Evolutionary conservation across 139 green algal genomes (phyloP).

Genomic region (Chlamydomonas asymmetrica): DNA sequence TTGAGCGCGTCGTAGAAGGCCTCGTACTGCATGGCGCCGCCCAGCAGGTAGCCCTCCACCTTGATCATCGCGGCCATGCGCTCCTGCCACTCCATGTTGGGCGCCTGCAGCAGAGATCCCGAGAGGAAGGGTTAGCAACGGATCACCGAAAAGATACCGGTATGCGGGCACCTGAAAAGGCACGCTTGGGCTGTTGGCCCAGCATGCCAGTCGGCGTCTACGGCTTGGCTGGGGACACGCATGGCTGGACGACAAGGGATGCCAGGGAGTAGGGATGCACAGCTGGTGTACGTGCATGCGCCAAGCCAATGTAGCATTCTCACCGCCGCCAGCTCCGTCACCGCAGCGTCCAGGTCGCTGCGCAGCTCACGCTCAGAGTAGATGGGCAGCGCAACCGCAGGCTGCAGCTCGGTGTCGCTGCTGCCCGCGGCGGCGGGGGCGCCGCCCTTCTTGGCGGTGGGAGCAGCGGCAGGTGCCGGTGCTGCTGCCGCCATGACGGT

Average conservation of each 20-base stretch:
- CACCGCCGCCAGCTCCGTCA: slow-evolving; percentile 35
- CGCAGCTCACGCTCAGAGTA: slow-evolving; percentile 53
- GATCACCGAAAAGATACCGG: too few relatives aligned
- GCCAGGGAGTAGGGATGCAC: too few relatives aligned
- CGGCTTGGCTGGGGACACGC: too few relatives aligned
- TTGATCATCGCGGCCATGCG: slow-evolving; percentile 63
- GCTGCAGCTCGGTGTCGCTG: slow-evolving; percentile 43
- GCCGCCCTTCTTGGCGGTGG: slow-evolving; percentile 36
- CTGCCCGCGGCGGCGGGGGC: slow-evolving; percentile 37
- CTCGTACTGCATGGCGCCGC: slow-evolving; percentile 44
- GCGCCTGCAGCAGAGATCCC: slow-evolving; percentile 4
- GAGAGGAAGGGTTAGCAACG: too few relatives aligned
- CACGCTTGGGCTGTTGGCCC: too few relatives aligned
- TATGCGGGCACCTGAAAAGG: too few relatives aligned
- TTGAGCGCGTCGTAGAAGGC: slow-evolving; percentile 53
- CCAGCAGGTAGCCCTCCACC: slow-evolving; percentile 68
- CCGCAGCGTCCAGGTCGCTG: slow-evolving; percentile 52
- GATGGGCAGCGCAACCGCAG: slow-evolving; percentile 35
- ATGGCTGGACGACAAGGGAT: too few relatives aligned
- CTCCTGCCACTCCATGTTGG: slow-evolving; percentile 37
- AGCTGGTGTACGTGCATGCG: too few relatives aligned
- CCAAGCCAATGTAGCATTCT: too few relatives aligned
- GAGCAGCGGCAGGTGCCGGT: not conserved
- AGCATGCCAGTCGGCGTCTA: too few relatives aligned
- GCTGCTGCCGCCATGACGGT: not conserved